phyloP scores from a whole-genome alignment of 495 filamentous ascomycete genomes.

The Annulohypoxylon moriforme region DNA sequence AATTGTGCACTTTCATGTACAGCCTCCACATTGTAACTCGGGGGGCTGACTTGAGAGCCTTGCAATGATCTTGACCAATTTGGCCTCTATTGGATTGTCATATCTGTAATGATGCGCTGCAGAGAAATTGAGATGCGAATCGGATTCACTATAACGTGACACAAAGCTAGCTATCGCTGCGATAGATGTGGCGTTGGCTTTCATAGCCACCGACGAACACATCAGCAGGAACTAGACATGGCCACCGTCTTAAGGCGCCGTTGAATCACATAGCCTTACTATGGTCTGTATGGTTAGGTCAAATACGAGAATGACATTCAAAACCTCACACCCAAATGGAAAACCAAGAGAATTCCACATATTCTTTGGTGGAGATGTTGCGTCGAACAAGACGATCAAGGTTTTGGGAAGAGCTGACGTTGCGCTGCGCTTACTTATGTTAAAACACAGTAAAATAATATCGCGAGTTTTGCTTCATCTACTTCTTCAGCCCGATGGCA shows the following conservation, averaged over 20 bases:
- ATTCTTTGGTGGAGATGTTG: background rate
- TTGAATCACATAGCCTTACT: too few relatives aligned
- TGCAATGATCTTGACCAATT: background rate
- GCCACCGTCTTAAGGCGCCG: too few relatives aligned
- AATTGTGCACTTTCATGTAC: conserved; percentile 2
- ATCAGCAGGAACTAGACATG: too few relatives aligned
- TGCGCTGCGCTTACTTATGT: background rate
- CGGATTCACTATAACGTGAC: background rate
- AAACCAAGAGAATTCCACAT: background rate
- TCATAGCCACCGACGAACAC: background rate
- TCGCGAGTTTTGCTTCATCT: background rate
- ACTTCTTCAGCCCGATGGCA: too few relatives aligned
- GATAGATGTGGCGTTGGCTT: background rate
- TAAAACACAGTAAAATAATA: background rate
- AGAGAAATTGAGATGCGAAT: background rate
- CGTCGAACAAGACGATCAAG: background rate
- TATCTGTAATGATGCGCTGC: background rate
- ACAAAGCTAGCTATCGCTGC: background rate
- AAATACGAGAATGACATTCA: too few relatives aligned
- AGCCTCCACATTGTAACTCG: background rate
- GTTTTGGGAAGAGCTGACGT: background rate
- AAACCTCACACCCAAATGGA: background rate
- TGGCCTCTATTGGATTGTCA: background rate
- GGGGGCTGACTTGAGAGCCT: background rate
- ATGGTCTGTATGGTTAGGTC: too few relatives aligned